Conservation (phyloP, 2,329 filamentous ascomycete genomes). For the Penicillium thymicola region DNA sequence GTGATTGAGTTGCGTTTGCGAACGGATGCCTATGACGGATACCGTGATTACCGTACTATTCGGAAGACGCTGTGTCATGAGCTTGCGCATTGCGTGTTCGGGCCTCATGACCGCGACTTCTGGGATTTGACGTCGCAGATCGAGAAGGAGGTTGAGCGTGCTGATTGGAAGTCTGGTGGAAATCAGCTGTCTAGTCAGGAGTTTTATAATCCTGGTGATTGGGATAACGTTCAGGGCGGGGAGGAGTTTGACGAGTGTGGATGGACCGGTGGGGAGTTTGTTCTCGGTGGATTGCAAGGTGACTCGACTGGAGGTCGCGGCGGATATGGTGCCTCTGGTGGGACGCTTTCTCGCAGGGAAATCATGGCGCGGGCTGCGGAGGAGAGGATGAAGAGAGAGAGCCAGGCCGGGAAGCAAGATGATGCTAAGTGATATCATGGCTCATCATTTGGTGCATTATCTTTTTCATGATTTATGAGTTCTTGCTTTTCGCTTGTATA, state of each 20-base stretch:
- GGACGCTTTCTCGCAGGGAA: constrained; percentile 62
- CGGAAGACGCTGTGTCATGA: constrained; percentile 93
- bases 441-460: not conserved
- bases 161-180: constrained; percentile 74
- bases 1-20: constrained; percentile 85
- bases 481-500: not conserved
- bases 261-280: constrained; percentile 76
- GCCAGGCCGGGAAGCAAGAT: constrained; percentile 37
- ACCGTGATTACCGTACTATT: constrained; percentile 87
- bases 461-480: constrained; percentile 7
- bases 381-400: constrained; percentile 57
- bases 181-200: constrained; percentile 57
- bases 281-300: constrained; percentile 58
- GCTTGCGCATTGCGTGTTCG: constrained; percentile 84
- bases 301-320: constrained; percentile 39
- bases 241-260: constrained; percentile 65
- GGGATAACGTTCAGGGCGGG: constrained; percentile 48
- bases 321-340: constrained; percentile 27
- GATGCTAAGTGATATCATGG: constrained; percentile 10
- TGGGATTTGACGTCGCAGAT: constrained; percentile 87
- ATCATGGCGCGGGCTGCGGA: constrained; percentile 72
- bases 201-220: constrained; percentile 59
- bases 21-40: constrained; percentile 94
- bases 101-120: constrained; percentile 79
- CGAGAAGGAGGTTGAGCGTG: constrained; percentile 76